Base-by-base conservation (phyloP, 164 flowering plant species). In the Piper betle region DNA sequence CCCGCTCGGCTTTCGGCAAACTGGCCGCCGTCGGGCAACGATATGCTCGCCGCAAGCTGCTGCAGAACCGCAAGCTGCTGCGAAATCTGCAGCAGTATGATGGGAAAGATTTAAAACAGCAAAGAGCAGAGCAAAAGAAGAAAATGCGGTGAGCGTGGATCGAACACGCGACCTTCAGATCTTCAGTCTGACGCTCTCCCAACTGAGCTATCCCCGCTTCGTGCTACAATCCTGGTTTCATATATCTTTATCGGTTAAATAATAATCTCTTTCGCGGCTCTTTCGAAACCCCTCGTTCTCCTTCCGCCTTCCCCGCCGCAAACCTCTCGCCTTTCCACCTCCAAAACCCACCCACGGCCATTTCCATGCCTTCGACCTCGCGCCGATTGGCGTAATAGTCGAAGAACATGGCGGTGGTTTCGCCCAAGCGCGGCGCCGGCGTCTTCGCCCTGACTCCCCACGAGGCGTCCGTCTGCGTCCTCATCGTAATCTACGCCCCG, bases 151-250 rank as follows among this genome's bases (percentile, higher is more conserved):
- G 85, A 86, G 74, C 84, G 84, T 84, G 88, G 92, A 86, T 86
- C 87, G 88, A 84, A 84, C 86, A 86, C 86, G 84, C 72, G 89
- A 80, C 87, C 86, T 86, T 84, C 87, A 84, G 82, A 84, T 86
- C 89, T 86, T 84, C 87, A 84, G 87, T 84, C 86, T 86, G 83
- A 82, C 85, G 81, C 85, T 79, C 85, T 78, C 82, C 84, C 86
- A 80, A 82, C 87, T 81, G 86, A 85, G 87, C 87, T 82, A 85
- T 79, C 84, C 85, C 90, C 81, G 84, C 84, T 1, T 58, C 12
- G 50, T 25, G 1, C 6, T 12, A 2, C 3, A 42, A 6, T 0
- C 2, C 0, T 42, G 46, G 11, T 6, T 11, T 6, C 0, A 0
- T 42, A 42, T 5, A 46, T 10, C 3, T 46, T 46, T 10, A 5